phyloP scores from a whole-genome alignment of 495 filamentous ascomycete species.

The Penicillium verhagenii region DNA sequence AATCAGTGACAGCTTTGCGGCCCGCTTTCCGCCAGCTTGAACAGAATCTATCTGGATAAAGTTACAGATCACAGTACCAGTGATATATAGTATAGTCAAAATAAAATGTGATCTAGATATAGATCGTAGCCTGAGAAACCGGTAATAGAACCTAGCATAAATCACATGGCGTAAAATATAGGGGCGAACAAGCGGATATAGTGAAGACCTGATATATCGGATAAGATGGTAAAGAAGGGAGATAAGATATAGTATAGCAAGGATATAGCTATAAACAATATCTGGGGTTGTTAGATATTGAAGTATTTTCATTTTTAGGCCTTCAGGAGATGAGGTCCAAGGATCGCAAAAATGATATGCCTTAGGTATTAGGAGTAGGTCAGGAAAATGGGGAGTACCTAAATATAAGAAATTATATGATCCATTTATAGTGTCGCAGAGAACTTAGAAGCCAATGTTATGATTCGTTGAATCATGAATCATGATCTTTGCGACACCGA shows the following conservation, averaged over 20 bases:
- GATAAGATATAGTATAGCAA: not conserved
- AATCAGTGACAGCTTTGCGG: conserved; percentile 13
- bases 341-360: too few species aligned
- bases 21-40: conserved; percentile 2
- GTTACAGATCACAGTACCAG: conserved; percentile 11
- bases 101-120: conserved; percentile 4
- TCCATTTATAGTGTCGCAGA: too few species aligned
- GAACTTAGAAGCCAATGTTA: too few species aligned
- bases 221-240: not conserved
- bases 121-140: not conserved
- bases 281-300: too few species aligned
- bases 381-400: too few species aligned
- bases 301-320: too few species aligned
- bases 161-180: conserved; percentile 5
- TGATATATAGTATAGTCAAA: conserved; percentile 1
- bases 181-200: not conserved
- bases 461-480: too few species aligned
- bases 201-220: not conserved
- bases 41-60: conserved; percentile 3
- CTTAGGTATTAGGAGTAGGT: too few species aligned
- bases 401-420: too few species aligned
- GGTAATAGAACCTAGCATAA: conserved; percentile 1
- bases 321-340: too few species aligned
- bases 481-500: too few species aligned
- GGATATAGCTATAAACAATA: not conserved